Conservation (phyloP, 1,139 yeast species). For the Yamadazyma dendronema region DNA sequence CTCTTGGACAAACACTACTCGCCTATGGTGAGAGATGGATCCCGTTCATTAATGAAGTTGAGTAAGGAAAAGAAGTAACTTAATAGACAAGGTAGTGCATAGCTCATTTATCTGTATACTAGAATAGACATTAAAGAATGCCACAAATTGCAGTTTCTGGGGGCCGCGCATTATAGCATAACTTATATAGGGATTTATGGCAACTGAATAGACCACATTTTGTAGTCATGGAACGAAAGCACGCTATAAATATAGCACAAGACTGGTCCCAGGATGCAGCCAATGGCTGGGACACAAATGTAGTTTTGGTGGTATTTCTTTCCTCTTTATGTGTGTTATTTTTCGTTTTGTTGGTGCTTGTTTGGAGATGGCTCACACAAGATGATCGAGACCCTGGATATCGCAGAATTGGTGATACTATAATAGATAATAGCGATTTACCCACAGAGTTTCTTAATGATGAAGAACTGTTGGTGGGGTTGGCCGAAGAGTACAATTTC, state of each 20-base stretch:
- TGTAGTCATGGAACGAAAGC: no score
- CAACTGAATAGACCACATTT: no score
- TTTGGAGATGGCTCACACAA: background rate
- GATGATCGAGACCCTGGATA: background rate
- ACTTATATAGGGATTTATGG: no score
- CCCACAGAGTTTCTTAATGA: constrained; percentile 44
- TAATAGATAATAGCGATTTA: constrained; percentile 17
- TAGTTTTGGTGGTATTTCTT: background rate
- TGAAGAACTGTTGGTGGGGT: constrained; percentile 35
- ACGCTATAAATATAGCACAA: no score
- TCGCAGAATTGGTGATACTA: constrained; percentile 1
- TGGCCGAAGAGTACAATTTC: constrained; percentile 41
- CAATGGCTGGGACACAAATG: no score
- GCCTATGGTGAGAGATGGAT: constrained; percentile 64
- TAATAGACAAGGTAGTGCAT: constrained; percentile 9
- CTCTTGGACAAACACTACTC: constrained; percentile 78
- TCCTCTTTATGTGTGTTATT: background rate
- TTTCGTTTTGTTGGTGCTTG: background rate
- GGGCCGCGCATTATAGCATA: no score
- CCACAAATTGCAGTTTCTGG: no score
- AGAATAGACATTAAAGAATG: background rate
- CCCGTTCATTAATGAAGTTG: constrained; percentile 43
- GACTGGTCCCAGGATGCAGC: no score
- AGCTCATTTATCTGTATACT: background rate
- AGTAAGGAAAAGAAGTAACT: constrained; percentile 22